Evolutionary conservation across 805 yeast genomes (phyloP).

Genomic region (Suhomyces pyralidae): DNA sequence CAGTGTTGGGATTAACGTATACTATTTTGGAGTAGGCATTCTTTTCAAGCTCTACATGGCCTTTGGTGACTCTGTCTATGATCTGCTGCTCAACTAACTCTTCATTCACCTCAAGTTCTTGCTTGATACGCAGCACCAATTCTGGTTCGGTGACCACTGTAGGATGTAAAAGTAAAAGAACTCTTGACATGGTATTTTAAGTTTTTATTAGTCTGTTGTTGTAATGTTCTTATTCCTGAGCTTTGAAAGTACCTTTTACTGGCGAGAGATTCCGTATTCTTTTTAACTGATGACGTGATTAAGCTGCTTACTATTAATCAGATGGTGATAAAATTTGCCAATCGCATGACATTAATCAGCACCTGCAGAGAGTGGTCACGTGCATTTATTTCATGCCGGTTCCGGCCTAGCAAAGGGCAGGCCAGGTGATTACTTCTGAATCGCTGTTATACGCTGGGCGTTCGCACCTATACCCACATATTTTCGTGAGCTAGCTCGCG

Average conservation of each 20-base stretch:
- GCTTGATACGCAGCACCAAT: conserved; percentile 41
- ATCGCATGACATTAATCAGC: neutral
- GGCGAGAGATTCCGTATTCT: neutral
- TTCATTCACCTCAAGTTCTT: conserved; percentile 26
- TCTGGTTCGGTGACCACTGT: conserved; percentile 59
- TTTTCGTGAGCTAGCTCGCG: neutral
- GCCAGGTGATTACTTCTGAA: neutral
- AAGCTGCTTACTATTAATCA: neutral
- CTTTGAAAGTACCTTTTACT: neutral
- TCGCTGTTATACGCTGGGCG: neutral
- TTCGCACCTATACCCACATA: too few relatives aligned
- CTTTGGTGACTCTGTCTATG: conserved; percentile 55
- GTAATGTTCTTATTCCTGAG: neutral
- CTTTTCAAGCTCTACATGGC: conserved; percentile 36
- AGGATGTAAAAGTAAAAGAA: conserved; percentile 59
- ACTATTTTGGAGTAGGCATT: conserved; percentile 43
- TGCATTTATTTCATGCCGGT: neutral
- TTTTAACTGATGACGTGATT: neutral
- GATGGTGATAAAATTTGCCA: conserved; percentile 1
- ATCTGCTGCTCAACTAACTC: conserved; percentile 44
- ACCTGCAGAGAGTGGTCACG: neutral
- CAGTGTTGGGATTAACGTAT: conserved; percentile 55
- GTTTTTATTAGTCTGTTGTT: neutral
- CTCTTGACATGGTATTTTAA: conserved; percentile 10
- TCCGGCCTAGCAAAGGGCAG: neutral